Evolutionary conservation across 805 yeast genomes (phyloP), one percentile per base, ranked within the genome.

Genomic region (Zygosaccharomyces pseudorouxii): DNA sequence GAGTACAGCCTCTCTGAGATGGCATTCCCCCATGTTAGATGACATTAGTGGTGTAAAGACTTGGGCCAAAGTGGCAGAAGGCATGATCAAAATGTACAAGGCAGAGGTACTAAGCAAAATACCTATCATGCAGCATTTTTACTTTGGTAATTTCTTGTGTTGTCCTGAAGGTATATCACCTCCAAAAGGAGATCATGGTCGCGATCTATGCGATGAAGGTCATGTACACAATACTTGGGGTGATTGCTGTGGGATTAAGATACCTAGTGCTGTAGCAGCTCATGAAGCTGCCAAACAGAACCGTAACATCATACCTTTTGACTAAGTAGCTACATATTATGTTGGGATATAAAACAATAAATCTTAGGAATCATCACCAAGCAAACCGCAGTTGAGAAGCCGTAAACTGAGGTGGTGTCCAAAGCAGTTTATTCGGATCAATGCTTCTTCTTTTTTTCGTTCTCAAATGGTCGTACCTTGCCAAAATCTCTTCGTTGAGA

Each of bases 11-110:
- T 77, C 92, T 12, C 63, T 89, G 47, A 77, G 96, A 62, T 84
- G 97, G 96, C 97, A 92, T 64, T 89, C 97, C 0, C 99, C 99
- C 0, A 89, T 93, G 88, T 70, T 93, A 38, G 97, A 89, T 65
- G 99, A 93, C 67, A 90, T 93, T 25, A 86, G 90, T 60, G 89
- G 90, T 1, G 97, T 90, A 2, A 89, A 83, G 63, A 76, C 80
- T 12, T 93, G 99, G 99, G 56, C 75, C 10, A 93, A 93, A 65
- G 95, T 93, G 11, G 82, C 87, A 47, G 89, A 86, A 53, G 99
- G 99, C 0, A 86, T 93, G 92, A 68, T 87, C 22, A 93, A 92
- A 65, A 93, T 93, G 99, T 93, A 89, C 69, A 80, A 81, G 47
- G 97, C 86, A 1, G 99, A 93, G 65, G 99, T 93, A 0, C 73